Percentiles rank a stretch among this genome's conserved stretches.
phyloP scores from a whole-genome alignment of 2,329 filamentous ascomycete genomes.

The Colletotrichum eleusines region DNA sequence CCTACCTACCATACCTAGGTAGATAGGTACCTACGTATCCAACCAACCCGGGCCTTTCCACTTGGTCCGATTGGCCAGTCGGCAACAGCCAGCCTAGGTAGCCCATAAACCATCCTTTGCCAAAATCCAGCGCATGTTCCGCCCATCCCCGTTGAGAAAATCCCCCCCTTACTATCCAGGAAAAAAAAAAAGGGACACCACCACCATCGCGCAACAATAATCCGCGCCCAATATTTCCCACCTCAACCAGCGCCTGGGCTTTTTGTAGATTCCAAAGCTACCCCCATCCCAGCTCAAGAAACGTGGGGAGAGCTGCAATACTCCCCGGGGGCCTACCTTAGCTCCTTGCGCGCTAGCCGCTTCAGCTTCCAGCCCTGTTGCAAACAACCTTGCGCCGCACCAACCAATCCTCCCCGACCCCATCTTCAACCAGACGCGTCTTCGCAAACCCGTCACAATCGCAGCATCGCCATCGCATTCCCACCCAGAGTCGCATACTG shows the following conservation, averaged over 20 bases:
- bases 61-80: not conserved
- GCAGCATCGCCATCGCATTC: slow-evolving; percentile 31
- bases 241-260: slow-evolving; percentile 1
- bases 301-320: slow-evolving; percentile 26
- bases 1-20: no score
- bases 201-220: slow-evolving; percentile 5
- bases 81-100: slow-evolving; percentile 9
- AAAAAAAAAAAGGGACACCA: not conserved
- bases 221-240: slow-evolving; percentile 2
- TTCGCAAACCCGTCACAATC: slow-evolving; percentile 26
- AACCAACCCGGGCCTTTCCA: not conserved
- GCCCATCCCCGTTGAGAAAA: slow-evolving; percentile 8
- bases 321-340: slow-evolving; percentile 6
- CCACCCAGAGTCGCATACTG: slow-evolving; percentile 8
- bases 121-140: slow-evolving; percentile 9
- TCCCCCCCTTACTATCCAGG: not conserved
- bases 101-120: not conserved
- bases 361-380: slow-evolving; percentile 26
- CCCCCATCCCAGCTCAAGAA: slow-evolving; percentile 17
- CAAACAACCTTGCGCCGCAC: slow-evolving; percentile 24
- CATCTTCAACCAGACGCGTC: slow-evolving; percentile 40
- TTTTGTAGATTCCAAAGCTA: slow-evolving; percentile 4
- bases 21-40: no score
- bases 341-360: slow-evolving; percentile 12
- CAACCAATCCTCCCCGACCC: slow-evolving; percentile 17